A percentile compares a stretch with the other conserved stretches of the same genome.
Evolutionary conservation across 176 grass and related monocot genomes (phyloP).

Genomic region (Bromus sterilis): DNA sequence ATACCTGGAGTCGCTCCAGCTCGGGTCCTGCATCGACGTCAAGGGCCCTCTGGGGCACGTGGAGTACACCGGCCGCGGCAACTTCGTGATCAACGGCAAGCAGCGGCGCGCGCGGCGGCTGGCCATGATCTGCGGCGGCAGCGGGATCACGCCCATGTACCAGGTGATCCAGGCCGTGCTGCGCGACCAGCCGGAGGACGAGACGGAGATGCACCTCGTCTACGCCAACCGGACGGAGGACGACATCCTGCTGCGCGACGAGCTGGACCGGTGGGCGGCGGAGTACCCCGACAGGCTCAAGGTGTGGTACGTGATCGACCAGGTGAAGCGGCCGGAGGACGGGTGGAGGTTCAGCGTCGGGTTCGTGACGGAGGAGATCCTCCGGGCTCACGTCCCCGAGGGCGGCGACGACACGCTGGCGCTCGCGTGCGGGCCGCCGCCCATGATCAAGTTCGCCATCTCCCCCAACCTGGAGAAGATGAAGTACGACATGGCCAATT

Average conservation of each 20-base stretch:
- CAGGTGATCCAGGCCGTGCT: conserved; percentile 88
- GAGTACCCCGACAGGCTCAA: conserved; percentile 65
- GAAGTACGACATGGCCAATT: conserved; percentile 66
- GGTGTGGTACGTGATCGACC: conserved; percentile 86
- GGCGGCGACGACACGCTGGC: conserved; percentile 67
- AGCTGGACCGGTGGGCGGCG: conserved; percentile 66
- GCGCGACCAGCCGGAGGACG: conserved; percentile 69
- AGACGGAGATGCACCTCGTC: conserved; percentile 82
- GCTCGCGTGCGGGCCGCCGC: conserved; percentile 78
- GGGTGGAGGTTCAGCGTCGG: conserved; percentile 86
- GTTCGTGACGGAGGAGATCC: conserved; percentile 53
- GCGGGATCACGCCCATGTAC: conserved; percentile 95
- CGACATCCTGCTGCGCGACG: conserved; percentile 74
- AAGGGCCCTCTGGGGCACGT: conserved; percentile 85
- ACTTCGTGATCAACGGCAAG: conserved; percentile 72
- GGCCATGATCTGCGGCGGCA: conserved; percentile 78
- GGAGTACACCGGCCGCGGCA: conserved; percentile 72
- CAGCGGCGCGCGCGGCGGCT: conserved; percentile 47
- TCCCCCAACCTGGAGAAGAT: conserved; percentile 88
- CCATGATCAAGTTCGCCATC: conserved; percentile 95
- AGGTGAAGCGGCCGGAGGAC: conserved; percentile 59
- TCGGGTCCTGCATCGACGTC: conserved; percentile 52
- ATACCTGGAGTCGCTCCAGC: conserved; percentile 46
- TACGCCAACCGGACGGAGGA: conserved; percentile 91
- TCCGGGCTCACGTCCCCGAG: conserved; percentile 54